Evolutionary conservation across 2,329 filamentous ascomycete genomes (phyloP), one percentile per base, ranked within the genome.

Genomic region (Diaporthe sp.): DNA sequence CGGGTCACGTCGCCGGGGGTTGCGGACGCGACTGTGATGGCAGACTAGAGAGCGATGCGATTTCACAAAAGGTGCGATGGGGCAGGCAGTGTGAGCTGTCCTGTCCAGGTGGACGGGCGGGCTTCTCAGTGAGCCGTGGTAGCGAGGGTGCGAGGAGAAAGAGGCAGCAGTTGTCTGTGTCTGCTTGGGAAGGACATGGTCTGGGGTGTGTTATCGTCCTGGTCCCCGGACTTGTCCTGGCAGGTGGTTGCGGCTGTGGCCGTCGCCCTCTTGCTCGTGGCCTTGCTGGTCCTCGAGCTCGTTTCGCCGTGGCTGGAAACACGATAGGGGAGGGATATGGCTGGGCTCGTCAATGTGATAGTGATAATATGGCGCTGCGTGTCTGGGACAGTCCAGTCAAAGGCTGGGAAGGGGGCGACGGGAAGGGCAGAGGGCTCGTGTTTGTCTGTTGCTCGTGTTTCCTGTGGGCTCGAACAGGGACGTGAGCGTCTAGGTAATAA

Each of bases 391-490:
- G 47, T 39, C 32, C 39, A 44, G 63, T 53, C 44, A 37, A 53
- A 19, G 63, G 63, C 47, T 53, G 63, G 63, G 47, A 53, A 53
- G 63, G 17, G 63, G 19, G 47, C n/a, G 32, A 19, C 30, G n/a
- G 63, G 30, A 51, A 37, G 4, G 44, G n/a, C 22, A 39, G 35
- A 66, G 15, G 30, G 27, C 61, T 50, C 35, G 47, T 51, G 44
- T 51, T 35, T 44, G 63, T 51, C 22, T 37, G 61, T 37, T 37
- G 42, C 61, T 51, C 44, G 63, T 66, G 63, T 66, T 66, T 66
- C 44, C 63, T 25, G 25, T n/a, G 39, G 15, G 15, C 39, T 30
- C n/a, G 55, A 58, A 58, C 37, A 44, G 42, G 59, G 59, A 53
- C 27, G 27, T 56, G 53, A 50, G 44, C 44, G 44, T 50, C 44